phyloP scores from a whole-genome alignment of 2,329 filamentous ascomycete genomes.

The Colletotrichum liaoningense region DNA sequence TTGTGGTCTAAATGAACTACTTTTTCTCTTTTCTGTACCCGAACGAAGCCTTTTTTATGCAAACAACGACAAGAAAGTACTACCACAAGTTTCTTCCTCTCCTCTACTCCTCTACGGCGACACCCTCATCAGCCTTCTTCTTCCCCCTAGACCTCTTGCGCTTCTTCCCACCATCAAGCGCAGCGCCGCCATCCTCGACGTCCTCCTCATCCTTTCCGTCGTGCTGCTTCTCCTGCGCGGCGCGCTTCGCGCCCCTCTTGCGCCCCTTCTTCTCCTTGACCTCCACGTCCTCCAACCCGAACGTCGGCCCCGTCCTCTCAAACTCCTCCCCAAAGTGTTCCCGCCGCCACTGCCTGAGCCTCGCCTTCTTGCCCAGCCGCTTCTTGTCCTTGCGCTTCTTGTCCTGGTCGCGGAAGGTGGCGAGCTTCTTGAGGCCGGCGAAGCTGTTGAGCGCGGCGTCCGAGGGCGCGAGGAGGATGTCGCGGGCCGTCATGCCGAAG shows the following conservation, averaged over 20 bases:
- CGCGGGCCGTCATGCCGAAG: constrained; percentile 88
- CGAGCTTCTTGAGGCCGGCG: constrained; percentile 94
- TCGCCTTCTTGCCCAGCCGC: constrained; percentile 90
- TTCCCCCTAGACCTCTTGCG: constrained; percentile 63
- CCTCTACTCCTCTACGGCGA: background rate
- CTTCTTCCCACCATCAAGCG: constrained; percentile 55
- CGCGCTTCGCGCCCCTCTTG: constrained; percentile 32
- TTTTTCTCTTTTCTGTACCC: constrained; percentile 14
- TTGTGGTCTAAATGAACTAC: constrained; percentile 26
- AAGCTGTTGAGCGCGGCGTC: constrained; percentile 90
- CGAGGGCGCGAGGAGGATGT: constrained; percentile 89
- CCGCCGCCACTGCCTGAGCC: constrained; percentile 85
- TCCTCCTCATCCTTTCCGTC: constrained; percentile 41
- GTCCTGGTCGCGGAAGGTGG: constrained; percentile 85
- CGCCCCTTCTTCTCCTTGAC: constrained; percentile 39
- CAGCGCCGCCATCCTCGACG: constrained; percentile 43
- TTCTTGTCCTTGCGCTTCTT: constrained; percentile 93
- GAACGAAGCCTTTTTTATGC: background rate
- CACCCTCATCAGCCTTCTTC: constrained; percentile 47
- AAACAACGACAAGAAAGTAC: too few relatives aligned
- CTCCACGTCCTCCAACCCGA: constrained; percentile 60
- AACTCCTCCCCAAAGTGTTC: constrained; percentile 72
- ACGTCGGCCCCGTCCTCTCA: constrained; percentile 67
- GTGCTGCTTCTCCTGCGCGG: constrained; percentile 18
- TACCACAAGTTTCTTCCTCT: background rate